These are phyloP conservation scores for Emergomyces africanus DNA, from an alignment of 2,329 filamentous ascomycete genomes.

Conservation along the genomic window DNA sequence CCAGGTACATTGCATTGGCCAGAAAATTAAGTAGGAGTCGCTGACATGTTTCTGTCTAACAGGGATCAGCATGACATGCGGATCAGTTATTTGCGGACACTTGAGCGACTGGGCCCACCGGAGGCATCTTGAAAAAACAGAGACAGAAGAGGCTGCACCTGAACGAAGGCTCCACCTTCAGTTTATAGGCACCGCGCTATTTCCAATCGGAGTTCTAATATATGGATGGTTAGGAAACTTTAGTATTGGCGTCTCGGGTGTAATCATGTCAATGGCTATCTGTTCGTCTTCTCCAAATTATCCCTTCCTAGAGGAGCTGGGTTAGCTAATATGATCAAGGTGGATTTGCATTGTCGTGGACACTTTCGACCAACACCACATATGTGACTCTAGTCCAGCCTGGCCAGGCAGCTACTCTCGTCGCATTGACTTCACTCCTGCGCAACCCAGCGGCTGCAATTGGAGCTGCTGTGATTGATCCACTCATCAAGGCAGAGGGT, in stretches of 20 bases:
- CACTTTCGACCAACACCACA: slow-evolving; percentile 1
- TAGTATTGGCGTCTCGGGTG: neutral
- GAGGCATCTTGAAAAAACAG: neutral
- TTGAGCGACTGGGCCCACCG: slow-evolving; percentile 1
- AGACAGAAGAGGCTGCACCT: neutral
- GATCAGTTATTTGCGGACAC: neutral
- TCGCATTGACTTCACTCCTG: slow-evolving; percentile 1
- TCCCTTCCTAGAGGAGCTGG: neutral
- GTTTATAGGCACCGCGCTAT: neutral
- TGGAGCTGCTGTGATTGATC: neutral
- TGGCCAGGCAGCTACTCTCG: slow-evolving; percentile 1
- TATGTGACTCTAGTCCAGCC: slow-evolving; percentile 1
- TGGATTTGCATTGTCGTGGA: slow-evolving; percentile 2
- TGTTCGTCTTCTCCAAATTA: neutral
- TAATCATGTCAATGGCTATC: slow-evolving; percentile 1
- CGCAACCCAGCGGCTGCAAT: slow-evolving; percentile 1
- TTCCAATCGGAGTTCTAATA: slow-evolving; percentile 1
- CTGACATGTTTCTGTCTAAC: neutral
- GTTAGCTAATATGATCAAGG: neutral
- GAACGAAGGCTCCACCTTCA: slow-evolving; percentile 1
- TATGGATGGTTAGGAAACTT: slow-evolving; percentile 3
- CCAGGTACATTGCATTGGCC: neutral
- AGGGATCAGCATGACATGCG: slow-evolving; percentile 1
- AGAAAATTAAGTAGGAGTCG: neutral
- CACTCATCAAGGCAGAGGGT: neutral